These are phyloP conservation scores for Lasiosphaeria ovina DNA, from an alignment of 495 filamentous ascomycete species.

Conservation along the genomic window DNA sequence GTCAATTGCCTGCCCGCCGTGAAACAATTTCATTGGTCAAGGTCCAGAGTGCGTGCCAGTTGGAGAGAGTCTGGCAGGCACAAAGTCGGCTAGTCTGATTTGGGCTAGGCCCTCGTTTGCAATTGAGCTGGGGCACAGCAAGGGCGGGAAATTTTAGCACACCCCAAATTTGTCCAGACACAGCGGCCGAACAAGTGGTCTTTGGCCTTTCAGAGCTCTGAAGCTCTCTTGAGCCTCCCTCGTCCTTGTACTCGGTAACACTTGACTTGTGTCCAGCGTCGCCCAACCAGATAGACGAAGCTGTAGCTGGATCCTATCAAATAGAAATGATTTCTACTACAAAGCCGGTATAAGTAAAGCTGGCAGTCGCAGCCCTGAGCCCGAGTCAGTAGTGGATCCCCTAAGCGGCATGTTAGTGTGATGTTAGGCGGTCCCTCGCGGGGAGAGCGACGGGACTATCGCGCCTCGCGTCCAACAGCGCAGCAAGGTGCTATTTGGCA, in stretches of 20 bases:
- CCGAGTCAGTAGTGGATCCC: constrained; percentile 1
- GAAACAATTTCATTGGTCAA: too few relatives aligned
- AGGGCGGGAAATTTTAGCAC: not conserved
- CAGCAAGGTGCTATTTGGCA: not conserved
- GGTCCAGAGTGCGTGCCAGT: too few relatives aligned
- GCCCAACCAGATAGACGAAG: not conserved
- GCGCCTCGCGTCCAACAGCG: not conserved
- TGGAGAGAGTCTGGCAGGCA: not conserved
- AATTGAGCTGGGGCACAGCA: not conserved
- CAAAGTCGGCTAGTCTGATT: not conserved
- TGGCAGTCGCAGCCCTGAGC: not conserved
- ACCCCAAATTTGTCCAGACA: too few relatives aligned
- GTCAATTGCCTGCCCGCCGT: not conserved
- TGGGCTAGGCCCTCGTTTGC: not conserved
- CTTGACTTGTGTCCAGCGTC: constrained; percentile 10
- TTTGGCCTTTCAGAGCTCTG: constrained; percentile 5
- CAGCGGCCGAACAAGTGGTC: too few relatives aligned
- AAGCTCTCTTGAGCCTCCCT: not conserved
- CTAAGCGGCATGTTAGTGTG: constrained; percentile 8
- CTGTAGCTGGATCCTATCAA: constrained; percentile 5
- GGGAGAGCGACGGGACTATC: not conserved
- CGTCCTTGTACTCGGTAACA: constrained; percentile 29
- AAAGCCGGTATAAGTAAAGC: not conserved
- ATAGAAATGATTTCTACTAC: not conserved
- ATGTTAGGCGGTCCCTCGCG: constrained; percentile 21